Base-by-base conservation (phyloP, 371 early-diverging fungal genomes). In the Mortierella polycephala region DNA sequence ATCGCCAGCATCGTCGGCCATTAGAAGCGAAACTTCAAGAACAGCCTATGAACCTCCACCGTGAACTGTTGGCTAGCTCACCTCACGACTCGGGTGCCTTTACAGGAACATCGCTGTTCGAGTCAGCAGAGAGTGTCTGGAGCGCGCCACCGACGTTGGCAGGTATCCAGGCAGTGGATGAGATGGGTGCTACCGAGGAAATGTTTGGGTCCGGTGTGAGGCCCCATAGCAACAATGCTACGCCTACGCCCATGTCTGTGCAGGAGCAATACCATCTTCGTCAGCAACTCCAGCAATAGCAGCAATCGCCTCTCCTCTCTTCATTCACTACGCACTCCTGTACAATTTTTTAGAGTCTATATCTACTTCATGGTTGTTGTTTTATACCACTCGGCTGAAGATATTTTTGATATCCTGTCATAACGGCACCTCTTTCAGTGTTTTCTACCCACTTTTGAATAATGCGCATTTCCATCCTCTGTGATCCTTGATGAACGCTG, bases 81-180 rank as follows among this genome's bases (percentile, higher is more conserved):
- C 76, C 76, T 30, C 76, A 76, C 39, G 76, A 76, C 30, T 67
- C 76, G 0, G 67, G 75, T 21, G 40, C 67, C 12, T 74, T 74
- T 60, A 69, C 74, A 13, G 74, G 69, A 52, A 53, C 75, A 0
- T 46, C 75, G 9, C 42, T 79, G 0, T 79, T 72, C 40, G 79
- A 79, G 53, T 79, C 79, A 0, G 60, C 65, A 18, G 79, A 79
- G 53, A 72, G 73, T 62, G 79, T 79, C 14, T 79, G 79, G 79
- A 79, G 79, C 45, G 79, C 65, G 16, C 68, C 79, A 23, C 72
- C 72, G 10, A 14, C 44, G 7, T 62, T 73, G 7, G 39, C 73
- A 0, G 57, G 39, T 37, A n/a, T 62, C 51, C 54, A 13, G 40
- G 73, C 55, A 4, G 60, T 64, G 9, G 57, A 60, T 8, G 61